These are phyloP conservation scores for Arctium minus DNA, from an alignment of 129 eudicot species.

Conservation along the genomic window DNA sequence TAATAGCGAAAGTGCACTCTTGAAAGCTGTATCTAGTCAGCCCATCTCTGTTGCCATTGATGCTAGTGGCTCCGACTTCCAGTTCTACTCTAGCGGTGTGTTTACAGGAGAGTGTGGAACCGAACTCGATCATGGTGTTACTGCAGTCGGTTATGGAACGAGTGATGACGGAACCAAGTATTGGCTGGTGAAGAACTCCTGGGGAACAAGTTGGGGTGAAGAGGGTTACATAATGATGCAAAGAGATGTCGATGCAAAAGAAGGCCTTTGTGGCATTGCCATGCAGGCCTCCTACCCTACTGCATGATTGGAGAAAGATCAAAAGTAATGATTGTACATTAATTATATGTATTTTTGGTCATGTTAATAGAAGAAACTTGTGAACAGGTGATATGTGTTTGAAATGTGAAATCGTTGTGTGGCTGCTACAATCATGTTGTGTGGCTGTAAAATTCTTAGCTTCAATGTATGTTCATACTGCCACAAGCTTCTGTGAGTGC, in stretches of 20 bases:
- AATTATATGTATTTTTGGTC: constrained; percentile 2
- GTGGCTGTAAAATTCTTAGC: background rate
- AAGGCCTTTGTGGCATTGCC: constrained; percentile 16
- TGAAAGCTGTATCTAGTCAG: constrained; percentile 19
- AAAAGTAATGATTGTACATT: constrained; percentile 47
- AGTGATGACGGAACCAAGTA: constrained; percentile 11
- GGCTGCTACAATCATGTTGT: background rate
- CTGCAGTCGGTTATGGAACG: constrained; percentile 24
- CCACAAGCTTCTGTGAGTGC: background rate
- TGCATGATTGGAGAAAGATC: constrained; percentile 2
- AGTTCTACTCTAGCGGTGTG: constrained; percentile 36
- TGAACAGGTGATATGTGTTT: background rate
- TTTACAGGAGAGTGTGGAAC: constrained; percentile 32
- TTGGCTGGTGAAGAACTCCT: constrained; percentile 7
- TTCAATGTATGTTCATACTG: background rate
- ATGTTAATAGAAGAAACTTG: background rate
- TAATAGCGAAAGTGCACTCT: constrained; percentile 11
- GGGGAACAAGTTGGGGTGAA: constrained; percentile 15
- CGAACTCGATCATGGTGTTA: constrained; percentile 20
- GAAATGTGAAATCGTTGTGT: background rate
- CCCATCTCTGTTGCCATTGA: constrained; percentile 41
- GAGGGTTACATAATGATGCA: constrained; percentile 14
- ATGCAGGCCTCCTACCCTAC: constrained; percentile 17
- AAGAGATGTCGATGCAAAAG: constrained; percentile 5
- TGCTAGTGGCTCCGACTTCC: constrained; percentile 19